Conservation (phyloP, 2,329 filamentous ascomycete species). For the Biscogniauxia marginata region DNA sequence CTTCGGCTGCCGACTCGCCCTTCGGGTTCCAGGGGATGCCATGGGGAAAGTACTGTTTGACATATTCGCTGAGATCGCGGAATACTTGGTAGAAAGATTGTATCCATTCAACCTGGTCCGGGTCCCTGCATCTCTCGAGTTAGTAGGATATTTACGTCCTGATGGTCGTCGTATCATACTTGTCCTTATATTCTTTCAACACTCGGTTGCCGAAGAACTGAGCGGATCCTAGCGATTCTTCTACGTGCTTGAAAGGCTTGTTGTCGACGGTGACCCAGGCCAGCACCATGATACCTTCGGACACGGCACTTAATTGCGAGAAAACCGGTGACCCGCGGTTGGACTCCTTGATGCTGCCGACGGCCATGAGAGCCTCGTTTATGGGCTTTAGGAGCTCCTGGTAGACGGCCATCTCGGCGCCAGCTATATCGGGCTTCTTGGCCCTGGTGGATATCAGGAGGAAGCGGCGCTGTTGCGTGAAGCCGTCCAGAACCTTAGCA, state of each 20-base stretch:
- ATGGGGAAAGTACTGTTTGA: constrained; percentile 76
- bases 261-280: constrained; percentile 86
- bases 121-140: constrained; percentile 46
- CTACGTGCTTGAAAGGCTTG: constrained; percentile 82
- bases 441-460: constrained; percentile 85
- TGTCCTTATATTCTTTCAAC: constrained; percentile 83
- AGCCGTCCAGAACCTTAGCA: constrained; percentile 58
- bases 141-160: constrained; percentile 7
- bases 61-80: constrained; percentile 77
- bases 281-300: constrained; percentile 84
- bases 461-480: constrained; percentile 83
- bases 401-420: constrained; percentile 60
- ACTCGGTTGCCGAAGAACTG: constrained; percentile 96
- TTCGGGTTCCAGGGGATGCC: constrained; percentile 86
- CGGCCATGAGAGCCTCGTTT: constrained; percentile 76
- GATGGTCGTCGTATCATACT: constrained; percentile 28
- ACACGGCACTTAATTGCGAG: constrained; percentile 81
- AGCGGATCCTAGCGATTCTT: constrained; percentile 77
- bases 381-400: constrained; percentile 83
- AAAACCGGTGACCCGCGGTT: constrained; percentile 75
- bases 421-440: constrained; percentile 77
- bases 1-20: constrained; percentile 70
- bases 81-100: constrained; percentile 92
- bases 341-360: constrained; percentile 76
- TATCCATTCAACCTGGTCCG: constrained; percentile 81